Percentiles rank a stretch among this genome's conserved stretches.
Conservation (phyloP, 83 land plant species). For the Diphasiastrum complanatum region DNA sequence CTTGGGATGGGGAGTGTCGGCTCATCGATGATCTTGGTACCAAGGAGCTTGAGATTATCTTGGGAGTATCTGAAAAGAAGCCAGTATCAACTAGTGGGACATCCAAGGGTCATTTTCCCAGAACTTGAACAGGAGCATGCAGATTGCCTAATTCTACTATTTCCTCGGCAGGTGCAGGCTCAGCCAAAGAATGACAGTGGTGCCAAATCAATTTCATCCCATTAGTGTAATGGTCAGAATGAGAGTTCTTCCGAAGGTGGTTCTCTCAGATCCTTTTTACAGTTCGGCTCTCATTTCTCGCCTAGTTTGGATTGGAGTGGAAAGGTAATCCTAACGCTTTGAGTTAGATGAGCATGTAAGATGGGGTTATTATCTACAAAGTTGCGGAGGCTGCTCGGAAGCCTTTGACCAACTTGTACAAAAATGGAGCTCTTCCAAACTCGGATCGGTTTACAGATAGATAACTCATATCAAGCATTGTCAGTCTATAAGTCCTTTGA, state of each 20-base stretch:
- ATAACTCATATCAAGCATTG: no score
- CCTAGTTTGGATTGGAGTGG: constrained; percentile 38
- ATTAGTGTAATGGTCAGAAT: background rate
- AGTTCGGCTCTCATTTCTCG: background rate
- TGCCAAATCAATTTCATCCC: background rate
- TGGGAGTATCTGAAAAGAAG: no score
- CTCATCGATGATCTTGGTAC: background rate
- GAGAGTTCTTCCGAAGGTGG: background rate
- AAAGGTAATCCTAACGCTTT: constrained; percentile 62
- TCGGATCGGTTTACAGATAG: background rate
- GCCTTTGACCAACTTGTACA: constrained; percentile 3
- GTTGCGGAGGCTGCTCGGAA: constrained; percentile 53
- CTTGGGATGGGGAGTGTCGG: background rate
- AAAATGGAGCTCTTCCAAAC: constrained; percentile 41
- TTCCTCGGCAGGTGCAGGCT: constrained; percentile 35
- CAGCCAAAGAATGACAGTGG: constrained; percentile 3
- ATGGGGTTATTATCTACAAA: constrained; percentile 79
- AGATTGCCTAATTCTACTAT: constrained; percentile 62
- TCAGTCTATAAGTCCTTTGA: constrained; percentile 47
- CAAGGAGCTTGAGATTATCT: background rate
- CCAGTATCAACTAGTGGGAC: no score
- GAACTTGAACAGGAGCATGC: constrained; percentile 85
- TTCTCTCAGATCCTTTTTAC: background rate
- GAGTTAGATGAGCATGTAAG: constrained; percentile 82
- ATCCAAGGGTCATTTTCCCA: constrained; percentile 45